phyloP scores from a whole-genome alignment of 2,329 filamentous ascomycete genomes.

The Fusarium hostae region DNA sequence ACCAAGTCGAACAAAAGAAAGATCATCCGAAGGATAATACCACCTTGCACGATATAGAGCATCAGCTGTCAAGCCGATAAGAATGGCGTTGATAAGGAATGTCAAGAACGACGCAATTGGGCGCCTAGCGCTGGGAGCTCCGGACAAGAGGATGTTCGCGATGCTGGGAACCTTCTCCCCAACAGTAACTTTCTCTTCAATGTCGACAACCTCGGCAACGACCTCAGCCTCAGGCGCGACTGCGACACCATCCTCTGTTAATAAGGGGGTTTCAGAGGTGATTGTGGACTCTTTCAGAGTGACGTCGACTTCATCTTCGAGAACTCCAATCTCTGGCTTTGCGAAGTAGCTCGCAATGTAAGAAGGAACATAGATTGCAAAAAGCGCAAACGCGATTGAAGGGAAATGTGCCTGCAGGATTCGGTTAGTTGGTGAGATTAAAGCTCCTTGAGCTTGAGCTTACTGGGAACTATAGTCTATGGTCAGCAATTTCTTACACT shows the following conservation, averaged over 20 bases:
- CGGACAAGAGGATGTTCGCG: slow-evolving; percentile 76
- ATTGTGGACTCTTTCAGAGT: slow-evolving; percentile 60
- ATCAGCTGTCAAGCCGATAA: slow-evolving; percentile 79
- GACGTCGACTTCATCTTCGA: slow-evolving; percentile 71
- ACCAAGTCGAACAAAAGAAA: slow-evolving; percentile 88
- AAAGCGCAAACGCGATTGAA: slow-evolving; percentile 69
- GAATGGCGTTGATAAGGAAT: slow-evolving; percentile 75
- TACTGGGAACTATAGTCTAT: slow-evolving; percentile 50
- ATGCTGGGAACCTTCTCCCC: slow-evolving; percentile 66
- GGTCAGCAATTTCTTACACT: slow-evolving; percentile 20
- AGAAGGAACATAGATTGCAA: slow-evolving; percentile 72
- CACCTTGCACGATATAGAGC: slow-evolving; percentile 79
- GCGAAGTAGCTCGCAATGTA: slow-evolving; percentile 69
- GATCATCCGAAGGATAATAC: slow-evolving; percentile 75
- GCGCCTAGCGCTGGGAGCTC: slow-evolving; percentile 79
- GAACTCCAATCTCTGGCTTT: slow-evolving; percentile 66
- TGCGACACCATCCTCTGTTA: slow-evolving; percentile 48
- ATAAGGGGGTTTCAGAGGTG: slow-evolving; percentile 40
- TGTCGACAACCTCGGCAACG: slow-evolving; percentile 64
- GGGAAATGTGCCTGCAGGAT: slow-evolving; percentile 52
- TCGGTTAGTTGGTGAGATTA: slow-evolving; percentile 28
- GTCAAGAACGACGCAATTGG: slow-evolving; percentile 73
- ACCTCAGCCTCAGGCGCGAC: slow-evolving; percentile 49
- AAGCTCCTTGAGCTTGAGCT: slow-evolving; percentile 21
- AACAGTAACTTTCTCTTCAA: slow-evolving; percentile 71